phyloP scores from a whole-genome alignment of 257 asterid genomes.

The Solanum rostratum region DNA sequence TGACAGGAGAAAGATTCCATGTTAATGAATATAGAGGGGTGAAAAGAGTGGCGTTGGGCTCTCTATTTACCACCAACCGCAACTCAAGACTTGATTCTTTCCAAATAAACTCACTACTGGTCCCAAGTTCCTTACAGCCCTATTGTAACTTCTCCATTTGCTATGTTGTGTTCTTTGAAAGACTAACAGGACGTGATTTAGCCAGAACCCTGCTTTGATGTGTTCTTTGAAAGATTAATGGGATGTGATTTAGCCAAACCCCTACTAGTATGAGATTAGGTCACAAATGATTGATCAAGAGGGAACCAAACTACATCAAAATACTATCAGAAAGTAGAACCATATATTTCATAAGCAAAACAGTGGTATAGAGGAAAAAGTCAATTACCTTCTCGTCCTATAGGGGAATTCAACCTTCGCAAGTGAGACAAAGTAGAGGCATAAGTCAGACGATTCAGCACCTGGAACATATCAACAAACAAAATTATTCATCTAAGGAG shows the following conservation, averaged over 20 bases:
- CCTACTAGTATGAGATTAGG: not conserved
- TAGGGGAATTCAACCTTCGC: constrained; percentile 92
- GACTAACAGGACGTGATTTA: not conserved
- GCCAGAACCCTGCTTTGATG: not conserved
- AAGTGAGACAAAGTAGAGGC: constrained; percentile 94
- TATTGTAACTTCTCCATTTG: not conserved
- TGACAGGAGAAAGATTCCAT: not conserved
- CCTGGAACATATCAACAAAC: constrained; percentile 32
- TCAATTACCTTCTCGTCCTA: constrained; percentile 89
- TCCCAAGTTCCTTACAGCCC: not conserved
- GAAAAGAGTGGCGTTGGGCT: not conserved
- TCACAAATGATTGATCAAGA: not conserved
- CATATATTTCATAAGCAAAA: not conserved
- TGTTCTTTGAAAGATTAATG: not conserved
- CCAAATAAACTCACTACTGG: not conserved
- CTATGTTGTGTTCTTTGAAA: not conserved
- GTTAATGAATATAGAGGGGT: not conserved
- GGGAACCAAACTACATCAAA: not conserved
- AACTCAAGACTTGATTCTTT: not conserved
- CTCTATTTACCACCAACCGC: not conserved
- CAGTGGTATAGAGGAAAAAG: not conserved
- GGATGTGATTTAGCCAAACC: not conserved
- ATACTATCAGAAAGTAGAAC: not conserved
- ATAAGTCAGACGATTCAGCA: constrained; percentile 93
- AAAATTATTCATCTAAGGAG: not conserved